Conservation (phyloP, 129 eudicot genomes). For the Saussurea involucrata region DNA sequence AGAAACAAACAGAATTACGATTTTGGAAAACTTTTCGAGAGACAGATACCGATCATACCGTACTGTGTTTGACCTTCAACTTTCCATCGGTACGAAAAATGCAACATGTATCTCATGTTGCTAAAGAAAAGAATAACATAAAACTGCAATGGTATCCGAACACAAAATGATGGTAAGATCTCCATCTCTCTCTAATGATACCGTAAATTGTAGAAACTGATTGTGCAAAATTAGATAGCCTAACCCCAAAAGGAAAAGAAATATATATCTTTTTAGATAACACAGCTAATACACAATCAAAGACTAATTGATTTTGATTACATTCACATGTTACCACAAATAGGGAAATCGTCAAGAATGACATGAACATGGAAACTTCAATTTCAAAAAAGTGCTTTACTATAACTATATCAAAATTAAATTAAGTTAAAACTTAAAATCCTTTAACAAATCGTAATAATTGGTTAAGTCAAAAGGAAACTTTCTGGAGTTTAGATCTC, state of each 20-base stretch:
- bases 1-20: constrained; percentile 26
- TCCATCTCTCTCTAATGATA: too few species aligned
- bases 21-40: too few species aligned
- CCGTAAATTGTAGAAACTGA: too few species aligned
- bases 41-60: too few species aligned
- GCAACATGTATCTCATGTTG: too few species aligned
- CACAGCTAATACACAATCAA: constrained; percentile 16
- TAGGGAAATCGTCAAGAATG: constrained; percentile 13
- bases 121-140: too few species aligned
- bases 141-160: too few species aligned
- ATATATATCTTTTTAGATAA: constrained; percentile 8
- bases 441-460: constrained; percentile 1
- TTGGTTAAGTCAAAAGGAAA: constrained; percentile 36
- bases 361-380: constrained; percentile 23
- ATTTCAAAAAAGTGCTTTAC: constrained; percentile 27
- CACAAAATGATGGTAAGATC: too few species aligned
- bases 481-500: too few species aligned
- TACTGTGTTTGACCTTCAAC: too few species aligned
- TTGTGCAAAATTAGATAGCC: too few species aligned
- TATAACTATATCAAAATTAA: constrained; percentile 3
- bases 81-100: too few species aligned
- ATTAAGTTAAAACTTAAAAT: neutral
- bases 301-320: neutral
- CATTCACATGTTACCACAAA: constrained; percentile 14
- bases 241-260: constrained; percentile 1